A percentile compares a stretch with the other conserved stretches of the same genome.
Conservation (phyloP, 495 filamentous ascomycete species). For the Penicillium odoratum region DNA sequence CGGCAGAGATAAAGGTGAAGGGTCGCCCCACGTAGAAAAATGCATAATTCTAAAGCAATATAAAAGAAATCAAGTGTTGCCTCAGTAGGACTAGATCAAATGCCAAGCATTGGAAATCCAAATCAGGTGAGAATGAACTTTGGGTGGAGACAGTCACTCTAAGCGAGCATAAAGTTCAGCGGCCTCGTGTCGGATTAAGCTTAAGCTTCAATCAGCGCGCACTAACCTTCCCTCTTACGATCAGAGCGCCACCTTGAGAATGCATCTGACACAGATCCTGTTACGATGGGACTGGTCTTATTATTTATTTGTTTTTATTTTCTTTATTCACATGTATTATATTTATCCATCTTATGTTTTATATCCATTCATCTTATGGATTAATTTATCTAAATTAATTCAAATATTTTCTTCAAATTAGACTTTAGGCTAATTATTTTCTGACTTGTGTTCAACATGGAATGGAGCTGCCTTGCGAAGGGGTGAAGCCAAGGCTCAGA, state of each 20-base stretch:
- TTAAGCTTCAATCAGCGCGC: conserved; percentile 48
- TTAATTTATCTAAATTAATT: not conserved
- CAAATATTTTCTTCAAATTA: not conserved
- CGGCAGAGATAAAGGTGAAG: not conserved
- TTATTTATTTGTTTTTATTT: conserved; percentile 3
- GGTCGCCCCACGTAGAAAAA: conserved; percentile 5
- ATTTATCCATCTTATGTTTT: not conserved
- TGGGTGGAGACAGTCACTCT: conserved; percentile 25
- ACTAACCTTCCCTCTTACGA: conserved; percentile 38
- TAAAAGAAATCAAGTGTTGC: conserved; percentile 15
- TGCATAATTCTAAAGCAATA: conserved; percentile 10
- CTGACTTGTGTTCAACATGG: conserved; percentile 9
- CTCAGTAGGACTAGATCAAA: conserved; percentile 14
- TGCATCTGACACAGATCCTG: conserved; percentile 31
- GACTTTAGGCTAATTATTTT: not conserved
- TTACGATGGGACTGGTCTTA: conserved; percentile 11
- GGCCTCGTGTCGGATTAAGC: conserved; percentile 56
- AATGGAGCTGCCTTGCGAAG: conserved; percentile 29
- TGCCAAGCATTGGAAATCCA: conserved; percentile 16
- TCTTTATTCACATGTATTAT: not conserved
- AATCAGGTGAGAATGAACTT: conserved; percentile 14
- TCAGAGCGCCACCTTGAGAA: conserved; percentile 36
- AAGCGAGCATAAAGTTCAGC: conserved; percentile 49
- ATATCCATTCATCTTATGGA: too few species aligned
- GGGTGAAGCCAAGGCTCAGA: conserved; percentile 18